phyloP scores from a whole-genome alignment of 2,329 filamentous ascomycete species.

The Mariannaea sp. region DNA sequence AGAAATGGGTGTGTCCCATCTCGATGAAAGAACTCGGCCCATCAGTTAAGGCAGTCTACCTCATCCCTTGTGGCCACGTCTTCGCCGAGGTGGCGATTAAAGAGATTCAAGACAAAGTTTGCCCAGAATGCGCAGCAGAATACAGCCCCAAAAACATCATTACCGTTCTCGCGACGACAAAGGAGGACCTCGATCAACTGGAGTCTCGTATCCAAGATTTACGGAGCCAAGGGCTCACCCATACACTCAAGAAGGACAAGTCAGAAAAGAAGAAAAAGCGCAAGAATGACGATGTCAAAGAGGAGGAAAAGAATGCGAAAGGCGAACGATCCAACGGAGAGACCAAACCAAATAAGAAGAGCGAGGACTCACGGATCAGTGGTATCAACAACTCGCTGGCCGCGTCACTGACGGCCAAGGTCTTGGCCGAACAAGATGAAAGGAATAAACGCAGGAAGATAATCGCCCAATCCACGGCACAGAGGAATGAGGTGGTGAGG shows the following conservation, averaged over 20 bases:
- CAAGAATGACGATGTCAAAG: conserved; percentile 47
- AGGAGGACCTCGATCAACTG: conserved; percentile 72
- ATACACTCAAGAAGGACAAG: conserved; percentile 85
- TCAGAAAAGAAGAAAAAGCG: conserved; percentile 72
- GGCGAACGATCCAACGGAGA: conserved; percentile 42
- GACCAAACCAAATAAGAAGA: conserved; percentile 39
- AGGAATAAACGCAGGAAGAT: conserved; percentile 78
- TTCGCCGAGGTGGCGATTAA: conserved; percentile 87
- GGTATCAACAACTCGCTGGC: conserved; percentile 90
- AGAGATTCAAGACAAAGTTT: conserved; percentile 69
- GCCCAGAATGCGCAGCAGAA: conserved; percentile 73
- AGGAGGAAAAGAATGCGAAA: conserved; percentile 55
- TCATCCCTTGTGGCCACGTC: conserved; percentile 94
- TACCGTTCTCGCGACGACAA: conserved; percentile 74
- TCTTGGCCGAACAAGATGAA: conserved; percentile 84
- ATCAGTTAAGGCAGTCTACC: conserved; percentile 77
- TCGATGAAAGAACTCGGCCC: conserved; percentile 86
- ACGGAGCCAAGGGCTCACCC: conserved; percentile 73
- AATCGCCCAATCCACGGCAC: conserved; percentile 39
- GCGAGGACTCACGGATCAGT: conserved; percentile 46
- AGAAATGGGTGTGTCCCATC: conserved; percentile 81
- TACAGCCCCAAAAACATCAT: conserved; percentile 80
- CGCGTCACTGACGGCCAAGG: conserved; percentile 81
- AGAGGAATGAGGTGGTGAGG: conserved; percentile 21
- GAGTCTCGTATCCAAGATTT: conserved; percentile 70